phyloP scores from a whole-genome alignment of 805 yeast genomes.

The Torulaspora franciscae region DNA sequence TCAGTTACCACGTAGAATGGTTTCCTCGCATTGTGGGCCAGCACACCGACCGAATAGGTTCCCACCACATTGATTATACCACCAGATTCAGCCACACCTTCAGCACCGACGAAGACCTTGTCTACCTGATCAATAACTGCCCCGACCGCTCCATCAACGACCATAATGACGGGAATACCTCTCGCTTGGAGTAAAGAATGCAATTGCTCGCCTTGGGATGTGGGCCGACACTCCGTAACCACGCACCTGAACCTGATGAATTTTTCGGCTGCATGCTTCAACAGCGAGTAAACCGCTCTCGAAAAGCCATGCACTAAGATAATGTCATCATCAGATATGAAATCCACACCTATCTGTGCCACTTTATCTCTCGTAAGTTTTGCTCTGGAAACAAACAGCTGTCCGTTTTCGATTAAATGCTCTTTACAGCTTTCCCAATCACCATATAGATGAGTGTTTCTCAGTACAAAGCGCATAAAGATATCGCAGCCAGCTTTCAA shows the following conservation, averaged over 20 bases:
- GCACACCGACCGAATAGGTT: constrained; percentile 87
- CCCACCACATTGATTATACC: constrained; percentile 96
- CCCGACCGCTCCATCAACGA: constrained; percentile 92
- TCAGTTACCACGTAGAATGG: constrained; percentile 94
- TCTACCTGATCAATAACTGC: constrained; percentile 86
- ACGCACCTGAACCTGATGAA: constrained; percentile 81
- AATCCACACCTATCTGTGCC: constrained; percentile 82
- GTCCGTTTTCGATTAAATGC: constrained; percentile 90
- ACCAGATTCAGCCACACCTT: constrained; percentile 98
- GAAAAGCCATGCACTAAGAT: constrained; percentile 87
- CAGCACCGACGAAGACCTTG: constrained; percentile 95
- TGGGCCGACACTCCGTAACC: constrained; percentile 90
- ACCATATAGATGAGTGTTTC: constrained; percentile 75
- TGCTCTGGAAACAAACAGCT: constrained; percentile 84
- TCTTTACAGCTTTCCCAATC: constrained; percentile 93
- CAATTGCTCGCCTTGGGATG: constrained; percentile 67
- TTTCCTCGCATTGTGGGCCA: constrained; percentile 84
- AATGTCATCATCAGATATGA: constrained; percentile 88
- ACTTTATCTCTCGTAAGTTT: constrained; percentile 82
- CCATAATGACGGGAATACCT: constrained; percentile 81
- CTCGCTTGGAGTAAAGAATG: constrained; percentile 59
- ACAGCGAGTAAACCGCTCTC: constrained; percentile 77
- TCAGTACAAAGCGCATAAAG: constrained; percentile 85
- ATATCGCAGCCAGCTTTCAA: constrained; percentile 96
- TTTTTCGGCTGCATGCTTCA: constrained; percentile 70